Evolutionary conservation across 495 filamentous ascomycete species (phyloP), one percentile per base, ranked within the genome.

Genomic region (Pyrenula massariospora): DNA sequence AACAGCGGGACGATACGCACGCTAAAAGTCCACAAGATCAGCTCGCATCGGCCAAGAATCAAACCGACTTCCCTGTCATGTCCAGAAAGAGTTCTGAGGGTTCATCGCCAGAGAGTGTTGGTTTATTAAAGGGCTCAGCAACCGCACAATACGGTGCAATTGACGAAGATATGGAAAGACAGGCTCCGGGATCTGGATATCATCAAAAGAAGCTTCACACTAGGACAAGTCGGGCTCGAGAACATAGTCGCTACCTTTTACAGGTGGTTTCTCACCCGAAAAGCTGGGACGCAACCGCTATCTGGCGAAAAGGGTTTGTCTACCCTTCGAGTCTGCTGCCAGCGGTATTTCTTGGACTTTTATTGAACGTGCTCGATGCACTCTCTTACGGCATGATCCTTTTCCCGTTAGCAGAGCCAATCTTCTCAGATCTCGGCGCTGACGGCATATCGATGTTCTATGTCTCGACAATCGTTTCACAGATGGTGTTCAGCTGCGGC

Each of bases 371-470:
- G 48, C 75, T 98, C 23, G 93, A 98, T 72, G 93, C 90, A 22
- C 67, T 98, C 47, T 96, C 92, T 12, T 98, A 98, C 65, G 93
- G 90, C 55, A 92, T 96, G 86, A 97, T 98, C 60, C 70, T 98
- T 19, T 98, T 98, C 59, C 93, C 93, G 3, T 76, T 97, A 22
- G 89, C 89, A 20, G 84, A 87, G 62, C 80, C 85, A 1, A 80
- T 95, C 19, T 98, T 98, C 65, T 76, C 84, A 24, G 74, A 83
- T 52, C 79, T 96, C 22, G 93, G 91, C 2, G 81, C 91, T 2
- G 92, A 95, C 54, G 93, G 93, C 12, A 95, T 98, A 57, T 95
- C 94, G 0, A 97, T 98, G 75, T 98, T 96, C 72, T 98, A 96
- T 65, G 87, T 98, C 59, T 96, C 91, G 73, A 94, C 89, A 57